Base-by-base conservation (phyloP, 306 rosid genomes). In the Hylodesmum podocarpum region DNA sequence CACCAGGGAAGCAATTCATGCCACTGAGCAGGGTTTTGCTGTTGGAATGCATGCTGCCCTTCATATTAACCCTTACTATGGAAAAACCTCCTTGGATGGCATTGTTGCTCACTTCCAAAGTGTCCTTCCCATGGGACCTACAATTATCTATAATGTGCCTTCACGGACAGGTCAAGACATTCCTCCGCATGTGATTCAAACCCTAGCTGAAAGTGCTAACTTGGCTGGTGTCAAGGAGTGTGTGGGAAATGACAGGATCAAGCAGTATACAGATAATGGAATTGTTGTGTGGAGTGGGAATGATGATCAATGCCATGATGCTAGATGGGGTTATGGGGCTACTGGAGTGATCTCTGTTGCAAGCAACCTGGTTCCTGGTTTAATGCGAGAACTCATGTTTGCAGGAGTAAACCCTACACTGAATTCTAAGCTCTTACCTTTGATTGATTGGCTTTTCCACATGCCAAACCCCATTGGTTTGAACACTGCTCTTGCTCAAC, bases 1-100 rank as follows among this genome's bases (percentile, higher is more conserved):
- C 18, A 90, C 97, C 3, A 82, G 94, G 87, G 97, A 95, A 89
- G 97, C 97, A 34, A 86, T 95, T 77, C 99, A 92, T 87, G 97
- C 99, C 73, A 78, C 92, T 0, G 97, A 95, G 66, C 99, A 95
- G 66, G 99, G 99, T 54, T 95, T 92, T 86, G 97, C 97, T 3
- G 99, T 95, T 73, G 99, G 97, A 70, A 95, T 92, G 98, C 98
- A 95, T 70, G 98, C 88, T 27, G 97, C 98, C n/a, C 97, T 95
- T 62, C 98, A 95, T 77, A 88, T 92, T 75, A 95, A 95, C 82
- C 98, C 98, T 31, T 95, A 95, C 81, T 92, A 95, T 62, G 98
- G 98, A 0, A 95, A 92, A 86, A 95, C 97, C 51, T 95, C 99
- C 41, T 41, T 84, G 78, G 87, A 91, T 41, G 99, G 99, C 25